A percentile compares a stretch with the other conserved stretches of the same genome.
phyloP scores from a whole-genome alignment of 2,329 filamentous ascomycete genomes.

The Neofusicoccum kwambonambiense region DNA sequence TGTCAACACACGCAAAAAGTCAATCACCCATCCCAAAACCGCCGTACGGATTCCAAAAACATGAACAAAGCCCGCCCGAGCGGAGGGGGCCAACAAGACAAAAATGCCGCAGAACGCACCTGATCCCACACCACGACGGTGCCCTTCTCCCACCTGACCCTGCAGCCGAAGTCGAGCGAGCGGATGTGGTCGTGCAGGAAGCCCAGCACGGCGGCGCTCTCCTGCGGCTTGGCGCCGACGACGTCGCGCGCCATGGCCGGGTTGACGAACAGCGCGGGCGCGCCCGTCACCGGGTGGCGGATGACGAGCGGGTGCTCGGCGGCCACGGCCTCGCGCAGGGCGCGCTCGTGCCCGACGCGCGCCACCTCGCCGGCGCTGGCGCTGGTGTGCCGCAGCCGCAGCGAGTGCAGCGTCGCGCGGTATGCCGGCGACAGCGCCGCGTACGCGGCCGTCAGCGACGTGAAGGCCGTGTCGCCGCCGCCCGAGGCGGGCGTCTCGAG shows the following conservation, averaged over 20 bases:
- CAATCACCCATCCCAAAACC: too few relatives aligned
- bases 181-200: not conserved
- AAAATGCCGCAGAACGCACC: not conserved
- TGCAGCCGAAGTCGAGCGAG: not conserved
- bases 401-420: conserved; percentile 16
- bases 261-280: conserved; percentile 3
- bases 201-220: not conserved
- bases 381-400: not conserved
- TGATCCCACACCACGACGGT: conserved; percentile 14
- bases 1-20: not conserved
- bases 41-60: too few relatives aligned
- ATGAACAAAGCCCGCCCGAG: too few relatives aligned
- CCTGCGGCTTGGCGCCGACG: not conserved
- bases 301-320: conserved; percentile 1
- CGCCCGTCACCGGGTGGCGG: not conserved
- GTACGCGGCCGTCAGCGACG: conserved; percentile 4
- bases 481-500: not conserved
- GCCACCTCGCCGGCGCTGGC: conserved; percentile 7
- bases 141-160: conserved; percentile 1
- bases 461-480: conserved; percentile 8
- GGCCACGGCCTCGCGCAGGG: not conserved
- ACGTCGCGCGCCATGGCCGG: not conserved
- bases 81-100: too few relatives aligned
- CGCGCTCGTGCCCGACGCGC: not conserved
- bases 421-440: conserved; percentile 17